phyloP scores from a whole-genome alignment of 495 filamentous ascomycete genomes.

The Xylaria palmicola region DNA sequence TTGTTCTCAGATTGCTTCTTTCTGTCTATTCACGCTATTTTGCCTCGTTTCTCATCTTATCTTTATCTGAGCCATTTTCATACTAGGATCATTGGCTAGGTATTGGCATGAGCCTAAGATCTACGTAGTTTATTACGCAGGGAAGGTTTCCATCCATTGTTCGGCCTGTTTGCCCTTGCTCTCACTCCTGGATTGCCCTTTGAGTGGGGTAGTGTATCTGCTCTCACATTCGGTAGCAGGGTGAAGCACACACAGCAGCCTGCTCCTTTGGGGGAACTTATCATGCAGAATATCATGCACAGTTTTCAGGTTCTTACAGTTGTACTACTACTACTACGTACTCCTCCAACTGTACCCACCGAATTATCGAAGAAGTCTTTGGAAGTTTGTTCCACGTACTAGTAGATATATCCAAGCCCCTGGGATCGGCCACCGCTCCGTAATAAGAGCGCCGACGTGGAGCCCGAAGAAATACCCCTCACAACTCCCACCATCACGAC shows the following conservation, averaged over 20 bases:
- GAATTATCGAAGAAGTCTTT: neutral
- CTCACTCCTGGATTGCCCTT: neutral
- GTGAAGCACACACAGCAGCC: neutral
- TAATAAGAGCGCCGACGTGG: slow-evolving; percentile 13
- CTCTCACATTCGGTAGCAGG: neutral
- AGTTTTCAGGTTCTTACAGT: slow-evolving; percentile 8
- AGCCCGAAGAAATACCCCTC: slow-evolving; percentile 14
- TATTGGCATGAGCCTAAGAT: neutral
- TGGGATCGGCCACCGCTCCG: slow-evolving; percentile 17
- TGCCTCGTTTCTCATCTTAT: too few species aligned
- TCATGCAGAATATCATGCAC: slow-evolving; percentile 18
- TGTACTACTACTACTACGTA: too few species aligned
- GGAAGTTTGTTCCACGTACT: neutral
- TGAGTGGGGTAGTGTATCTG: neutral
- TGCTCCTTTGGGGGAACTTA: neutral
- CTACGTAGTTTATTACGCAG: neutral
- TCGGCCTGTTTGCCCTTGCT: neutral
- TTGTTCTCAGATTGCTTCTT: too few species aligned
- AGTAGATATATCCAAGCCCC: slow-evolving; percentile 10
- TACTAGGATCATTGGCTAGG: neutral
- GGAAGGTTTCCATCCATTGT: neutral
- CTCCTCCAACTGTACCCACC: neutral
- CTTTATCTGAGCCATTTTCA: neutral
- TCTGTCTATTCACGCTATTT: too few species aligned
- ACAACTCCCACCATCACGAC: slow-evolving; percentile 10